Base-by-base conservation (phyloP, 345 rosid species). In the Camelina hispida region DNA sequence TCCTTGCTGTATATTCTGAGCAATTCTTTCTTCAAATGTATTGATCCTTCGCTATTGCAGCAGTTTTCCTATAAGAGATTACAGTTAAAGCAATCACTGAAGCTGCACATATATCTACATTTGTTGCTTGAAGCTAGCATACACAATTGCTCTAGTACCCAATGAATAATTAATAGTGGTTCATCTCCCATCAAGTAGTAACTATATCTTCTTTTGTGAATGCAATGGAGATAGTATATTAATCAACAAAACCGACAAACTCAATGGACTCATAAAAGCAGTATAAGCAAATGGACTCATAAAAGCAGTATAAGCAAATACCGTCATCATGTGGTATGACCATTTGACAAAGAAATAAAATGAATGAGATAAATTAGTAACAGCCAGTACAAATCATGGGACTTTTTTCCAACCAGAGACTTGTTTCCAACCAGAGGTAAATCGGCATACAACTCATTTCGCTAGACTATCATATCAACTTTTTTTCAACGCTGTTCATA, bases 1-100 rank as follows among this genome's bases (percentile, higher is more conserved):
- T 94, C 98, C 73, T 90, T 87, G 5, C 63, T 72, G 76, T 86
- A 86, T 74, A 88, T 73, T 83, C 91, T 84, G 28, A 77, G 84
- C 75, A 94, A 81, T 78, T 94, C 98, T 76, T 86, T 85, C 87
- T 81, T 84, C 84, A 94, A 80, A 80, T 88, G 82, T 69, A 86
- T 80, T 11, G 85, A 89, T 35, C 79, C 87, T 84, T 81, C 78
- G 77, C 75, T 79, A 74, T 82, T 84, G 81, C 66, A 79, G 64
- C 79, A 77, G 80, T 82, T 80, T 89, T 80, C 80, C 82, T 75
- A 40, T 35, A 58, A 62, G 67, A 37, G 63, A 65, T 52, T 10
- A 28, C 32, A 68, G 17, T 30, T 16, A 32, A 50, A 83, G 9
- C 69, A 62, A 43, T 69, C 56, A 76, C 6, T 2, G 37, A 76